A percentile compares a stretch with the other conserved stretches of the same genome.
These are phyloP conservation scores for Osmozyma mogii DNA, from an alignment of 805 yeast species.

Conservation along the genomic window DNA sequence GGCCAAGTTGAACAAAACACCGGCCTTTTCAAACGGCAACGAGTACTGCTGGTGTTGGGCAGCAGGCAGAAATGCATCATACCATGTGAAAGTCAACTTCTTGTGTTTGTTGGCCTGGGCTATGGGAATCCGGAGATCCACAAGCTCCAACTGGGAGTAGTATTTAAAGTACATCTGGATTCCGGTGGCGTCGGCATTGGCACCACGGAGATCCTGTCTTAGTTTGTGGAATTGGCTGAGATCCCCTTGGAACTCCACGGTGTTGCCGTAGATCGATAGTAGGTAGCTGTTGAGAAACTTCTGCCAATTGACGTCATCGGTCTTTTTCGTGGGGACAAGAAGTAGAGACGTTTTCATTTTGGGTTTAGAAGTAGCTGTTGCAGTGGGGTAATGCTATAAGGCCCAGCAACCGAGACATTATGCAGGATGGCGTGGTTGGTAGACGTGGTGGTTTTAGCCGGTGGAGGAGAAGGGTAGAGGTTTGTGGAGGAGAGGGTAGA, in stretches of 20 bases:
- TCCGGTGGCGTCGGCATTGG: slow-evolving; percentile 35
- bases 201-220: slow-evolving; percentile 51
- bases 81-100: slow-evolving; percentile 66
- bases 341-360: slow-evolving; percentile 15
- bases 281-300: slow-evolving; percentile 53
- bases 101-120: slow-evolving; percentile 36
- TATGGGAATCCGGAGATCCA: slow-evolving; percentile 71
- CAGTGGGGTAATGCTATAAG: too few species aligned
- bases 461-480: too few species aligned
- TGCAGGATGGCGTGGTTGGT: too few species aligned
- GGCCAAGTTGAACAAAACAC: slow-evolving; percentile 71
- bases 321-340: slow-evolving; percentile 27
- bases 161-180: slow-evolving; percentile 57
- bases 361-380: too few species aligned
- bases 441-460: too few species aligned
- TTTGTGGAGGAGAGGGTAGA: too few species aligned
- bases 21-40: slow-evolving; percentile 84
- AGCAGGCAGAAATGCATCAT: slow-evolving; percentile 52
- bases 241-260: slow-evolving; percentile 51
- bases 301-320: slow-evolving; percentile 60
- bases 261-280: slow-evolving; percentile 53
- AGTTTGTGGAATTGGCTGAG: slow-evolving; percentile 46
- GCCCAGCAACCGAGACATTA: too few species aligned
- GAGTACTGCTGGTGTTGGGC: slow-evolving; percentile 62
- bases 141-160: slow-evolving; percentile 72